These are phyloP conservation scores for Leptomonas pyrrhocoris DNA, from an alignment of 208 protist genomes.

Conservation along the genomic window DNA sequence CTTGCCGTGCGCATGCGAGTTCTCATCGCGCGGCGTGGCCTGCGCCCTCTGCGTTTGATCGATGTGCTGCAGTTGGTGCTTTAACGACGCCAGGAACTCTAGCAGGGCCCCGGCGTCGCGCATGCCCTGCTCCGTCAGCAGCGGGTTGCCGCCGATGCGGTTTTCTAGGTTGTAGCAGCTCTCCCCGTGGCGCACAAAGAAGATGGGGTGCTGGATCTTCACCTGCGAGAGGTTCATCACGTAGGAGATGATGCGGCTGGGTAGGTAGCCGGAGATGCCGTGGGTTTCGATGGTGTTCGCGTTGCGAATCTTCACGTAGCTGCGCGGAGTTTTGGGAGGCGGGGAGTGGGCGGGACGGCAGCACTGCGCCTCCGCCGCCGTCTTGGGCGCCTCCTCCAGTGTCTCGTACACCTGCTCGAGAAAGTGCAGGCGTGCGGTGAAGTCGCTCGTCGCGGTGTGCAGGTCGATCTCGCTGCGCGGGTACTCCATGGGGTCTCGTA, in stretches of 20 bases:
- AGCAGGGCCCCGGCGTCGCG: slow-evolving; percentile 65
- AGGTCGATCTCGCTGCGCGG: slow-evolving; percentile 36
- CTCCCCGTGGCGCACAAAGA: slow-evolving; percentile 89
- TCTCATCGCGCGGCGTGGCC: neutral
- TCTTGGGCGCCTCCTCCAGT: slow-evolving; percentile 28
- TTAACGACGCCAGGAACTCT: slow-evolving; percentile 81
- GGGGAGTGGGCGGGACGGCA: neutral
- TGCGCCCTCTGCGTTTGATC: slow-evolving; percentile 16
- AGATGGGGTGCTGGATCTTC: slow-evolving; percentile 90
- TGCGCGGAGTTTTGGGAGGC: slow-evolving; percentile 20
- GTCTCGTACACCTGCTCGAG: slow-evolving; percentile 65
- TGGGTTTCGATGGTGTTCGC: slow-evolving; percentile 61
- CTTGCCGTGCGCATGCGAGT: neutral
- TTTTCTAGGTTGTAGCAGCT: slow-evolving; percentile 84
- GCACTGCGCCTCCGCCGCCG: neutral
- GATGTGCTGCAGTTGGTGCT: slow-evolving; percentile 41
- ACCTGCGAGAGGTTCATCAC: slow-evolving; percentile 86
- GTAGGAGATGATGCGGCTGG: slow-evolving; percentile 80
- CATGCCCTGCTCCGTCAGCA: slow-evolving; percentile 76
- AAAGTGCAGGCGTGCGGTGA: slow-evolving; percentile 53
- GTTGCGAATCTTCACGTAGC: slow-evolving; percentile 72
- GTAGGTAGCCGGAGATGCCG: slow-evolving; percentile 74
- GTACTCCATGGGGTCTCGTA: slow-evolving; percentile 72
- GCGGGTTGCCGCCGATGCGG: slow-evolving; percentile 87
- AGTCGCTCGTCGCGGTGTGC: slow-evolving; percentile 52